A percentile compares a stretch with the other conserved stretches of the same genome.
Evolutionary conservation across 2,329 filamentous ascomycete genomes (phyloP).

Genomic region (Sarocladium kiliense): DNA sequence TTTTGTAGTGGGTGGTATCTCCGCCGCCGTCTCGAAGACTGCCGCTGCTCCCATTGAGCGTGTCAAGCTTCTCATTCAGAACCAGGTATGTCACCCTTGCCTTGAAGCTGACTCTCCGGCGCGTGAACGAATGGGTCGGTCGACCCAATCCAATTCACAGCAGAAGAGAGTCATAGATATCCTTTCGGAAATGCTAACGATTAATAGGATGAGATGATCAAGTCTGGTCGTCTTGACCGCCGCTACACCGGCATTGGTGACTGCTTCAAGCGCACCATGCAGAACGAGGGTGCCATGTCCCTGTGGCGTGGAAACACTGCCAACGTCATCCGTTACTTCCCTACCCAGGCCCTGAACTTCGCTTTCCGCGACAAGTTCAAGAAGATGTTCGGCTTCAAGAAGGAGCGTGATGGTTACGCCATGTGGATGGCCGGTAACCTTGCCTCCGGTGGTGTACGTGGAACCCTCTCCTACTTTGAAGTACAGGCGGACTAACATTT

Average conservation of each 20-base stretch:
- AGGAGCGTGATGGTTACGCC: conserved; percentile 95
- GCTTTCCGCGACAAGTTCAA: conserved; percentile 99
- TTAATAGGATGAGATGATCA: conserved; percentile 97
- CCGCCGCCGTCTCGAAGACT: conserved; percentile 99
- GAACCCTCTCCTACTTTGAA: not conserved
- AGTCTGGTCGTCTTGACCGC: conserved; percentile 94
- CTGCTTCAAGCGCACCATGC: conserved; percentile 90
- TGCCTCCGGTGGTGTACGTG: conserved; percentile 84
- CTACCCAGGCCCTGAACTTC: conserved; percentile 99
- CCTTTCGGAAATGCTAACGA: not conserved
- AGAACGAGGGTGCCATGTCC: conserved; percentile 87
- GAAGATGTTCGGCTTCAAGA: conserved; percentile 99
- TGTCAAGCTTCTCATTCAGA: conserved; percentile 99
- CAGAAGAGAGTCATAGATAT: no score
- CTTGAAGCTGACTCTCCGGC: no score
- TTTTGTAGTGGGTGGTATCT: conserved; percentile 95
- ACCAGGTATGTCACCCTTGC: conserved; percentile 91
- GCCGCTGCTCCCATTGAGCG: conserved; percentile 99
- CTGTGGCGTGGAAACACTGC: conserved; percentile 99
- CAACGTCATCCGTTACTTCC: conserved; percentile 99
- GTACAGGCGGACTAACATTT: conserved; percentile 38
- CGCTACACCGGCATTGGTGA: conserved; percentile 92
- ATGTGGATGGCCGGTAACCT: conserved; percentile 99
- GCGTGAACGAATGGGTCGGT: no score
- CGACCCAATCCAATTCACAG: no score